These are phyloP conservation scores for Yamadazyma sp. DNA, from an alignment of 805 yeast species.

Conservation along the genomic window DNA sequence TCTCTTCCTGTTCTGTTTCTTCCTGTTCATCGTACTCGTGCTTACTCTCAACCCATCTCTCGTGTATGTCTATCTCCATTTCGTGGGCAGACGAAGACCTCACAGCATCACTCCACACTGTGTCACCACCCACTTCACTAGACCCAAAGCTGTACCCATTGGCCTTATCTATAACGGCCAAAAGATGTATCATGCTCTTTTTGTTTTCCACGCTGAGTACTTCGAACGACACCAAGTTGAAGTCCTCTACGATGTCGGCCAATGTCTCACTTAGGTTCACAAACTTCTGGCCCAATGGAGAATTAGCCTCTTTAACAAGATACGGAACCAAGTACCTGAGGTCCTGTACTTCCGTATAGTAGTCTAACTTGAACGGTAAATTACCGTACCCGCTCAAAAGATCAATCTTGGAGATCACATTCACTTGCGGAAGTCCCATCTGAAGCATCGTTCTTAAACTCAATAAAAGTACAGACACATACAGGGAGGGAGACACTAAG, in stretches of 20 bases:
- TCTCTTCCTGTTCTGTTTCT: constrained; percentile 44
- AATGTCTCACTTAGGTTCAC: constrained; percentile 71
- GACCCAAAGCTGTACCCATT: constrained; percentile 92
- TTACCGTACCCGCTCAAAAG: constrained; percentile 72
- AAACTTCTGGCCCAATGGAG: constrained; percentile 58
- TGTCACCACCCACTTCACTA: constrained; percentile 94
- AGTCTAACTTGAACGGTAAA: constrained; percentile 79
- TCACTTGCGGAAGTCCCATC: constrained; percentile 87
- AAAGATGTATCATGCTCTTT: constrained; percentile 80
- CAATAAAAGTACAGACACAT: constrained; percentile 74
- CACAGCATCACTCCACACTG: constrained; percentile 95
- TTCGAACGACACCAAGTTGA: constrained; percentile 81
- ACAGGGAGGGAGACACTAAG: constrained; percentile 84
- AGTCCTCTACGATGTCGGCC: constrained; percentile 83
- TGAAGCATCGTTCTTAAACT: constrained; percentile 91
- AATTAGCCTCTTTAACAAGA: constrained; percentile 70
- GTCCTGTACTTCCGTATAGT: constrained; percentile 91
- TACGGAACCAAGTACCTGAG: constrained; percentile 64
- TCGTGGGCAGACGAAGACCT: constrained; percentile 65
- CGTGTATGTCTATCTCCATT: constrained; percentile 74
- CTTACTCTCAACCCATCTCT: constrained; percentile 91
- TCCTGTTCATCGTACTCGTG: constrained; percentile 64
- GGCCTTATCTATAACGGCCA: constrained; percentile 81
- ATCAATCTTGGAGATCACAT: constrained; percentile 91
- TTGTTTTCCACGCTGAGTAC: constrained; percentile 92